phyloP scores from a whole-genome alignment of 108 stramenopile species.

The Nannochloropsis granulata region DNA sequence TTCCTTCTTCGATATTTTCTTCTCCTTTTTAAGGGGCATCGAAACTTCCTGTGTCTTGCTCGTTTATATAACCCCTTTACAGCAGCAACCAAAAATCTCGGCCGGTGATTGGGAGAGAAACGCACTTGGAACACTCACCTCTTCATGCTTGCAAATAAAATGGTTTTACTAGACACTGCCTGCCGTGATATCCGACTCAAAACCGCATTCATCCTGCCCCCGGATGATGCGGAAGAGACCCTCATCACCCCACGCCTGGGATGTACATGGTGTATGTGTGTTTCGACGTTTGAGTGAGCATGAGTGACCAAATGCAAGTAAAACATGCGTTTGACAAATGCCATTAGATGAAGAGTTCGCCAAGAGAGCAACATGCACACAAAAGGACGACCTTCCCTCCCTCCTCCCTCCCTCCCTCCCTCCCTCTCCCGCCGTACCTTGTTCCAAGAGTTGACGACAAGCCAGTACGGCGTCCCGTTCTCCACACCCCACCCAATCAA shows the following conservation, averaged over 20 bases:
- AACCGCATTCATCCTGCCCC: slow-evolving; percentile 41
- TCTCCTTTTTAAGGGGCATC: too few species aligned
- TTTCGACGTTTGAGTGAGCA: neutral
- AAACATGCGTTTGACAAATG: neutral
- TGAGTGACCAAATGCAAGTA: neutral
- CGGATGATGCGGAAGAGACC: slow-evolving; percentile 48
- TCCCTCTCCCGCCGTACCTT: neutral
- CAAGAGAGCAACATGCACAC: neutral
- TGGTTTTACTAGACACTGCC: slow-evolving; percentile 1
- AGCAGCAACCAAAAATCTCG: too few species aligned
- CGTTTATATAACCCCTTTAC: too few species aligned
- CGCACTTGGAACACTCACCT: too few species aligned
- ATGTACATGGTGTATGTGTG: neutral
- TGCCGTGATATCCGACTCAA: slow-evolving; percentile 26
- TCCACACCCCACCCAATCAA: neutral
- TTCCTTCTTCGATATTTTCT: too few species aligned
- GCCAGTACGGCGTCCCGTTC: neutral
- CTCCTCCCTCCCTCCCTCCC: too few species aligned
- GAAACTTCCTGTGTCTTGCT: too few species aligned
- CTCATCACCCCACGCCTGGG: slow-evolving; percentile 43
- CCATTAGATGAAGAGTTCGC: neutral
- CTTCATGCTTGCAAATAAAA: too few species aligned
- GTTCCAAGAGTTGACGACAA: neutral
- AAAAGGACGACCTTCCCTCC: neutral
- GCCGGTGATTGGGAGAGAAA: too few species aligned